These are phyloP conservation scores for Lenwebbia sp. DNA, from an alignment of 345 rosid genomes.

Conservation along the genomic window DNA sequence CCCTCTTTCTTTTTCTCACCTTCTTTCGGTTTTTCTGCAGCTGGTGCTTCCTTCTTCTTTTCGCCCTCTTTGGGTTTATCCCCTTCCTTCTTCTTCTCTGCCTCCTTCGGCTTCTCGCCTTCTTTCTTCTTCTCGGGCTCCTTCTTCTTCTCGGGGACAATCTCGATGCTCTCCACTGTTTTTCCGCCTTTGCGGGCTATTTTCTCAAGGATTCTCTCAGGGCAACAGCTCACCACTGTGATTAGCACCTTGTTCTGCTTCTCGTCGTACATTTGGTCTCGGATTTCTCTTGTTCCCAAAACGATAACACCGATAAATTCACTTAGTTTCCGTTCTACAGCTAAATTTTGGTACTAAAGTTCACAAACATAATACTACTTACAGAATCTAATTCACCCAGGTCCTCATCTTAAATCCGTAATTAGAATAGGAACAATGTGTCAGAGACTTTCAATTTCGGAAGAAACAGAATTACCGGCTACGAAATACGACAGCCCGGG, in stretches of 20 bases:
- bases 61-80: background rate
- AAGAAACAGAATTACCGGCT: background rate
- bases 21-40: background rate
- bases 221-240: constrained; percentile 22
- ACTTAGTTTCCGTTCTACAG: background rate
- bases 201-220: constrained; percentile 14
- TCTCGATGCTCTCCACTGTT: constrained; percentile 11
- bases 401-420: background rate
- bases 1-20: background rate
- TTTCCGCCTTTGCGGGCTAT: constrained; percentile 19
- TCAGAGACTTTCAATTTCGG: background rate
- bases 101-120: background rate
- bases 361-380: background rate
- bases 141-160: background rate
- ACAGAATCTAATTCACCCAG: background rate
- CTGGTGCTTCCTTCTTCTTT: background rate
- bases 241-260: constrained; percentile 15
- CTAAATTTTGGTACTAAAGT: background rate
- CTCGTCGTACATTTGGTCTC: constrained; percentile 13
- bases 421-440: background rate
- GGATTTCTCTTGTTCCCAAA: constrained; percentile 3
- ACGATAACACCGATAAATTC: background rate
- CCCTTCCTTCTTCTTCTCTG: background rate
- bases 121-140: background rate
- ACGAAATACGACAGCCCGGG: background rate